Evolutionary conservation across 768 basidiomycete genomes (phyloP), one percentile per base, ranked within the genome.

Genomic region (Rickenella mellea): DNA sequence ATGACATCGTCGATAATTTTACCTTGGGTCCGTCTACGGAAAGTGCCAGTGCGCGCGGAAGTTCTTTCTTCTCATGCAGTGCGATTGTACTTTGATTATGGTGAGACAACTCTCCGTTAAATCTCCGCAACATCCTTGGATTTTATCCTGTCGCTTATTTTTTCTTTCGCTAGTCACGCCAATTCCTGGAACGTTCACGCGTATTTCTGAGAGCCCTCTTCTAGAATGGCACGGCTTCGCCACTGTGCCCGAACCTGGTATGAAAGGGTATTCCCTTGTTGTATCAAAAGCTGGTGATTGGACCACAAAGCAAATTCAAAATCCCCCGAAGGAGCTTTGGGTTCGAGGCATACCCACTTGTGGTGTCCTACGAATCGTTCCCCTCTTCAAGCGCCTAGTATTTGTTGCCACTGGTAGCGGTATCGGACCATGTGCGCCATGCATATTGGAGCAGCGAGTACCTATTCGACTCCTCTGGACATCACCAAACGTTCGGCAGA

Each of bases 381-480:
- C 71, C 9, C 59, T 76, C 41, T 77, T 79, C 64, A 68, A 69
- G 22, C 67, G 74, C 22, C 51, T 77, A 4, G 67, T 78, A 6
- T 62, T 78, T 37, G 76, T 79, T 21, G 76, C 76, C 6, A 79
- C 76, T 15, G 77, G 74, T 3, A 69, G 65, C 14, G 74, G 74
- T 32, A 78, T 80, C 45, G 78, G 75, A 2, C 77, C 76, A n/a
- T 76, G 74, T 51, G 69, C 73, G 2, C 72, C 74, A 0, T 67
- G 66, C 40, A 70, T 80, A 43, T 53, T 78, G 41, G 75, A 69
- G 42, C 59, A 66, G 48, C 59, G 65, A 20, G 60, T 74, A 6
- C 74, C 76, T 4, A 73, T 73, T 37, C 65, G 69, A 14, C 64
- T 78, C 24, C 64, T 80, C n/a, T 78, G 77, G 77, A 76, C 76